Base-by-base conservation (phyloP, 306 rosid genomes). In the Albizia julibrissin region DNA sequence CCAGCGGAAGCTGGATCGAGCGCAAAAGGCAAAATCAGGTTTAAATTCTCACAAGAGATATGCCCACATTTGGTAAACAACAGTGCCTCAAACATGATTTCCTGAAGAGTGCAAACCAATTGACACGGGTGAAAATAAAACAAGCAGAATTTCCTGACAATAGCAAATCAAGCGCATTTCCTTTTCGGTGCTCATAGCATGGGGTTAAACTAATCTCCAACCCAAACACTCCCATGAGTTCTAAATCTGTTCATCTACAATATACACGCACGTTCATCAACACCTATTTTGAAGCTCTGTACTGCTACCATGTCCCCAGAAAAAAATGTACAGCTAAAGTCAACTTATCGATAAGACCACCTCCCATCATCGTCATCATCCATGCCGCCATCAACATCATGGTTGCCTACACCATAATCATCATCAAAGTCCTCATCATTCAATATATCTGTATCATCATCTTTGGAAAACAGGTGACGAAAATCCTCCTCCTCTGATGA, bases 361-460 rank as follows among this genome's bases (percentile, higher is more conserved):
- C 87, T 77, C 84, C 80, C 83, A 80, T 82, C 50, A 0, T 8
- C 11, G 2, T 46, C 44, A 2, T 43, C 86, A 50, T 86, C 85
- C 47, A 42, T 70, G 69, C 64, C 70, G 64, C 75, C 79, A 31
- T 76, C 85, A 12, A 9, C 75, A 24, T 76, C 84, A 73, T 42
- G 72, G 78, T 34, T 67, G 18, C 34, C 78, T 37, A 2, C 59
- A 62, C 74, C 83, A 79, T 77, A 87, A 77, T 79, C 70, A 75
- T 77, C 85, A 81, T 80, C 85, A 39, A 67, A 81, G 27, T 86
- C 92, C 78, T 85, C 89, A 49, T 87, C 92, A 64, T 47, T 83
- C 22, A 85, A 74, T 46, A 81, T 83, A 59, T 76, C 87, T 29
- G 34, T 26, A 2, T 10, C 81, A 64, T 68, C 39, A 64, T 33